phyloP scores from a whole-genome alignment of 306 rosid genomes.

The Vigna unguiculata region DNA sequence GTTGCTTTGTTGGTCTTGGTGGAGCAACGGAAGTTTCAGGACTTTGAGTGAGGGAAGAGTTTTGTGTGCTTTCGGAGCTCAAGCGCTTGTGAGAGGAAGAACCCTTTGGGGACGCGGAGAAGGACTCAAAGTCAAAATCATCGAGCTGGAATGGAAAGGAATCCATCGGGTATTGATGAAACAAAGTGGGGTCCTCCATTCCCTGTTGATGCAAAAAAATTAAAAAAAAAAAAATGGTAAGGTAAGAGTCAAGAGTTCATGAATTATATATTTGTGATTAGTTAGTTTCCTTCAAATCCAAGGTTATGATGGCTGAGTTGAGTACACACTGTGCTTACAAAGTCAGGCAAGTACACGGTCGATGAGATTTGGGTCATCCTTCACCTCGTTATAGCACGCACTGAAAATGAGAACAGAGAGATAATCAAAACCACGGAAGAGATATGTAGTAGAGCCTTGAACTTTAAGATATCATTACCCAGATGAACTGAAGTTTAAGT shows the following conservation, averaged over 20 bases:
- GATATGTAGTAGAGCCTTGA: not conserved
- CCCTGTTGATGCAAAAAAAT: slow-evolving; percentile 18
- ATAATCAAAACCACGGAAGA: not conserved
- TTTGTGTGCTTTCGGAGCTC: slow-evolving; percentile 23
- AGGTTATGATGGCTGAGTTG: not conserved
- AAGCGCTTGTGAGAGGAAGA: slow-evolving; percentile 40
- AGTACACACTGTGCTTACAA: slow-evolving; percentile 38
- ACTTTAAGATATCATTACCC: not conserved
- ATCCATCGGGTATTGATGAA: slow-evolving; percentile 43
- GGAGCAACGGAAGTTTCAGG: slow-evolving; percentile 23
- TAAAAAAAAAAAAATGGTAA: not conserved
- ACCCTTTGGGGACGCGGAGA: slow-evolving; percentile 33
- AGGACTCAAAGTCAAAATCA: slow-evolving; percentile 46
- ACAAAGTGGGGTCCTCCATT: slow-evolving; percentile 44
- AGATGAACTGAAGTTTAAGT: not conserved
- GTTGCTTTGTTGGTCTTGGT: slow-evolving; percentile 41
- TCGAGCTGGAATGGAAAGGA: slow-evolving; percentile 31
- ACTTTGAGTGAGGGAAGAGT: slow-evolving; percentile 14
- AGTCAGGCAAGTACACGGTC: slow-evolving; percentile 40
- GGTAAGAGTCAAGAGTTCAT: not conserved
- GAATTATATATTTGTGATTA: not conserved
- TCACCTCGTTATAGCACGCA: not conserved
- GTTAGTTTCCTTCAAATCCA: not conserved
- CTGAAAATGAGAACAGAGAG: slow-evolving; percentile 19
- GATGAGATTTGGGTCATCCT: slow-evolving; percentile 45